Conservation (phyloP, 140 eudicot genomes). For the Bidens hawaiensis region DNA sequence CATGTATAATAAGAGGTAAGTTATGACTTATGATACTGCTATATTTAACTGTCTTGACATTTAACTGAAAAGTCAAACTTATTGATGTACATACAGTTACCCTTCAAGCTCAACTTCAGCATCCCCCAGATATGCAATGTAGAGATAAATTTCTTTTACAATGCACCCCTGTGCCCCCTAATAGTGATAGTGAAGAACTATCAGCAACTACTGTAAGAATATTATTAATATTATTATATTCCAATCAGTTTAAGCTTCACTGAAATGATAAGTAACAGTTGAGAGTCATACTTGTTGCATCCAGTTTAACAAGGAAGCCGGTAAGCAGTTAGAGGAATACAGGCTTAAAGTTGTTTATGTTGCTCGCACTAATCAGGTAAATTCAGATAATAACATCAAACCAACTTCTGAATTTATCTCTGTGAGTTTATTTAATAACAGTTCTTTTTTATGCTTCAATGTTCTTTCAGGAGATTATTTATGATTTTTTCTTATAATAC, state of each 20-base stretch:
- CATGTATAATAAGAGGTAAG: conserved; percentile 72
- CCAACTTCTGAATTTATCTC: conserved; percentile 30
- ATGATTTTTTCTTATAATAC: conserved; percentile 7
- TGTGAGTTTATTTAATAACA: conserved; percentile 35
- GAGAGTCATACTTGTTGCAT: conserved; percentile 14
- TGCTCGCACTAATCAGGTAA: conserved; percentile 34
- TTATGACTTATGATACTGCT: conserved; percentile 1
- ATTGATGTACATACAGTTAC: conserved; percentile 46
- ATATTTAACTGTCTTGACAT: background rate
- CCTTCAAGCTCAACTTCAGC: conserved; percentile 71
- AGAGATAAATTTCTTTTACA: conserved; percentile 76
- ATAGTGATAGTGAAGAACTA: conserved; percentile 55
- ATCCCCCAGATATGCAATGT: conserved; percentile 82
- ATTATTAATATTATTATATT: background rate
- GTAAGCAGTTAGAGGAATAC: conserved; percentile 64
- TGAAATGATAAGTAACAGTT: background rate
- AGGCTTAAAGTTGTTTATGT: conserved; percentile 72
- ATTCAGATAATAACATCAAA: conserved; percentile 31
- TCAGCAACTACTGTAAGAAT: conserved; percentile 61
- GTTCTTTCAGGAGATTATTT: background rate
- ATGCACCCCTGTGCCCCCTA: conserved; percentile 50
- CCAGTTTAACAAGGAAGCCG: conserved; percentile 76
- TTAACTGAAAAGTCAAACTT: background rate
- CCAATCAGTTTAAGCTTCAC: background rate
- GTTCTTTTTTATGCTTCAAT: background rate